These are phyloP conservation scores for Diaporthe citriasiana DNA, from an alignment of 2,329 filamentous ascomycete genomes.

Conservation along the genomic window DNA sequence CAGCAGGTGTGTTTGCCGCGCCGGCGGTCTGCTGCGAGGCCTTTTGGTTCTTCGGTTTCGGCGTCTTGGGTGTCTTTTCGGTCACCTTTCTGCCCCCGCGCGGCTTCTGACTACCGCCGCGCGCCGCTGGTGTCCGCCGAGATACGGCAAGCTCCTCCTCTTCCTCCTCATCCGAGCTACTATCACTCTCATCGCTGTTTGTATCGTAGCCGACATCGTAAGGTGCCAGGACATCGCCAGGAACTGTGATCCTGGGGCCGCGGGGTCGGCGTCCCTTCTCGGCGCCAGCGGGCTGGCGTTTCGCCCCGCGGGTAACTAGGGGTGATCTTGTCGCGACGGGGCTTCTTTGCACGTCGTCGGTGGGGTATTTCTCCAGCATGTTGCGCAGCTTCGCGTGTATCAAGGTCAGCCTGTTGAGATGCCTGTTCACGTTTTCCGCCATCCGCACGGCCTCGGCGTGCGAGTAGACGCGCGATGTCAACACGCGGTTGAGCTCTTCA, in stretches of 20 bases:
- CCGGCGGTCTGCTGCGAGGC: conserved; percentile 44
- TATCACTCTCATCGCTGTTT: conserved; percentile 67
- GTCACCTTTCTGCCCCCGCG: conserved; percentile 63
- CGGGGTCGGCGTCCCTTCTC: conserved; percentile 62
- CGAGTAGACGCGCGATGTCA: conserved; percentile 70
- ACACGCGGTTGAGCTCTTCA: conserved; percentile 65
- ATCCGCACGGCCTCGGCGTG: conserved; percentile 75
- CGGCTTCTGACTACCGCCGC: conserved; percentile 50
- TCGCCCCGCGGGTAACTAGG: conserved; percentile 63
- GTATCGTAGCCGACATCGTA: conserved; percentile 75
- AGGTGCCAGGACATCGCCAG: conserved; percentile 75
- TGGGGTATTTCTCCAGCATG: conserved; percentile 73
- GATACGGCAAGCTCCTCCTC: conserved; percentile 60
- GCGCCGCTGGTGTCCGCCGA: conserved; percentile 54
- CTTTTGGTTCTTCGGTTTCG: conserved; percentile 57
- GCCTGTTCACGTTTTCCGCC: conserved; percentile 73
- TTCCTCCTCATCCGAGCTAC: conserved; percentile 66
- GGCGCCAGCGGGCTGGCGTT: conserved; percentile 57
- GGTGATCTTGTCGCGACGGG: conserved; percentile 68
- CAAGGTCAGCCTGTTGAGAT: conserved; percentile 71
- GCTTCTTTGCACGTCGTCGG: conserved; percentile 64
- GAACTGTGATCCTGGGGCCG: conserved; percentile 73
- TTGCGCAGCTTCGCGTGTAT: conserved; percentile 71
- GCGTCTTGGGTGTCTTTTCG: conserved; percentile 53
- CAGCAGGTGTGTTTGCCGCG: conserved; percentile 6